phyloP scores from a whole-genome alignment of 345 rosid genomes.

The Crucihimalaya himalaica region DNA sequence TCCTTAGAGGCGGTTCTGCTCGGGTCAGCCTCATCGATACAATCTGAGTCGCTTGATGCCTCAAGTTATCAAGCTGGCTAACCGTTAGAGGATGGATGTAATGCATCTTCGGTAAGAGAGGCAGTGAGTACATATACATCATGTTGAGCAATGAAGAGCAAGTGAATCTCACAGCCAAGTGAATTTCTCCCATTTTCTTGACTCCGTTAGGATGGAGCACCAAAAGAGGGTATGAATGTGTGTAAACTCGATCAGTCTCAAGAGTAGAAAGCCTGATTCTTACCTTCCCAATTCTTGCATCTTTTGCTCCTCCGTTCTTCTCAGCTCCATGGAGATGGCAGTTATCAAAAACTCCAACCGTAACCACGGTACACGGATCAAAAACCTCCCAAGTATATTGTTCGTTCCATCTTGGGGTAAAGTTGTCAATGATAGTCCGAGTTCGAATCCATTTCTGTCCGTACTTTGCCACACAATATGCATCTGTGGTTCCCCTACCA shows the following conservation, averaged over 20 bases:
- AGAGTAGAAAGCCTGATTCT: slow-evolving; percentile 90
- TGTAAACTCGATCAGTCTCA: slow-evolving; percentile 86
- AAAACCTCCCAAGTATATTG: slow-evolving; percentile 96
- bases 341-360: slow-evolving; percentile 89
- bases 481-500: slow-evolving; percentile 85
- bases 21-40: slow-evolving; percentile 82
- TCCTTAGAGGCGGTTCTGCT: slow-evolving; percentile 88
- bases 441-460: slow-evolving; percentile 95
- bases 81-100: slow-evolving; percentile 86
- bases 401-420: slow-evolving; percentile 95
- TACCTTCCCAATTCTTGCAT: slow-evolving; percentile 78
- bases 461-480: slow-evolving; percentile 92
- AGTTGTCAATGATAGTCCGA: slow-evolving; percentile 83
- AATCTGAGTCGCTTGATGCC: slow-evolving; percentile 88
- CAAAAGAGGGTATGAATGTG: slow-evolving; percentile 83
- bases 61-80: slow-evolving; percentile 79
- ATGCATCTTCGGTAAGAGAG: slow-evolving; percentile 91
- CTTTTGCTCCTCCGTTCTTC: slow-evolving; percentile 57
- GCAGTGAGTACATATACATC: slow-evolving; percentile 88
- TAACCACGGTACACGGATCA: slow-evolving; percentile 91
- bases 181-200: slow-evolving; percentile 94
- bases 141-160: slow-evolving; percentile 86
- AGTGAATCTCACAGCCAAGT: slow-evolving; percentile 84
- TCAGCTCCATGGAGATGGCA: slow-evolving; percentile 80
- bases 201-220: slow-evolving; percentile 79